Evolutionary conservation across 1,284 basidiomycete species (phyloP), one percentile per base, ranked within the genome.

Genomic region (Xerocomus minutiporus): DNA sequence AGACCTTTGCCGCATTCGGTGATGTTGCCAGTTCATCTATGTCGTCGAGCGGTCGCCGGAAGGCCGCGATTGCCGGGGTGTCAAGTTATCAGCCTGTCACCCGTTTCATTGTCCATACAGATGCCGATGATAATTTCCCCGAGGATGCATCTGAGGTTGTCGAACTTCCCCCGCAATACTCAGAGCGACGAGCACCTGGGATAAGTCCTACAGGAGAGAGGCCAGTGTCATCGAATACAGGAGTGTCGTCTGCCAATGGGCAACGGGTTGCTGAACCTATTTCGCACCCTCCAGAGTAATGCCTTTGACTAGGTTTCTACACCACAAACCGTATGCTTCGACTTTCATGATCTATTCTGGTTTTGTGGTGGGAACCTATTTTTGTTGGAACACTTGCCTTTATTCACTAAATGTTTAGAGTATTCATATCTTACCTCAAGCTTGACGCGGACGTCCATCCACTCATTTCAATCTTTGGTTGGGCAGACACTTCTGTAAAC

Each of bases 151-250:
- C 79, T 17, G 86, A 78, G 8, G 70, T 88, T 23, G 75, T 90
- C 15, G 88, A 91, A 66, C 74, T 89, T 5, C 88, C 88, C 15
- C 88, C 88, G 17, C 81, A 83, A 67, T 91, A 91, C 62, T 76
- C 76, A 44, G 84, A 79, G 59, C 71, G 76, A 48, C 75, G 75
- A 32, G 61, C 62, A 41, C 69, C 71, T 28, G 8, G 32, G 60
- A 31, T 41, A 54, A 28, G 13, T 23, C 40, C 25, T 17, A 11
- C 52, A 20, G 54, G 4, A 45, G 48, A 46, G 46, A 55, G 56
- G 48, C 48, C 64, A 3, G 26, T 49, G 32, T 54, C 66, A 23
- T 57, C 50, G 9, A 41, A 26, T 23, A 54, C 56, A 7, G 42
- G 28, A 23, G 23, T 43, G n/a, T 47, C 52, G 6, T 45, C 54